These are phyloP conservation scores for Trichoderma citrinoviride DNA, from an alignment of 2,329 filamentous ascomycete genomes.

Conservation along the genomic window DNA sequence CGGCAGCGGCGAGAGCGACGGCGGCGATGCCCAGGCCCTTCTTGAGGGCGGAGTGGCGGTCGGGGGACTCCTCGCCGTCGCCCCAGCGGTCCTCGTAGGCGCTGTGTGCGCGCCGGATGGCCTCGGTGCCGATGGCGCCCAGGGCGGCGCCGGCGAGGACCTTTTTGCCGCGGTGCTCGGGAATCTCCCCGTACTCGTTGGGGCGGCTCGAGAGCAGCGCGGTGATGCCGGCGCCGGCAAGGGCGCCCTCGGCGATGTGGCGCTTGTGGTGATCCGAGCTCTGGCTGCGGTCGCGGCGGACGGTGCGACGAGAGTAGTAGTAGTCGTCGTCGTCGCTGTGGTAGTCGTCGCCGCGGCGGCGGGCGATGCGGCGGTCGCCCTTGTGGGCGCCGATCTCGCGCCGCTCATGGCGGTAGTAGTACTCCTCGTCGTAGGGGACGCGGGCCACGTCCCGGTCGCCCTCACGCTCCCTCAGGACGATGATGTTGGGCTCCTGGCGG, in stretches of 20 bases:
- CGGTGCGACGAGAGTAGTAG: slow-evolving; percentile 45
- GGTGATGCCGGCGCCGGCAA: slow-evolving; percentile 60
- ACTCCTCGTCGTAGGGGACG: slow-evolving; percentile 45
- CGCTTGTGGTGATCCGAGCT: slow-evolving; percentile 51
- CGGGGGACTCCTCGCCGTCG: slow-evolving; percentile 40
- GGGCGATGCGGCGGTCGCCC: slow-evolving; percentile 37
- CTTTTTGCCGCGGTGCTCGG: slow-evolving; percentile 54
- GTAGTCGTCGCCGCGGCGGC: slow-evolving; percentile 42
- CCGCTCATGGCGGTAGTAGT: slow-evolving; percentile 50
- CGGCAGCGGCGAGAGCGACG: slow-evolving; percentile 61
- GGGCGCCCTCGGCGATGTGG: slow-evolving; percentile 61
- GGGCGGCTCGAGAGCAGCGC: slow-evolving; percentile 58
- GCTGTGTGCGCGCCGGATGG: slow-evolving; percentile 57
- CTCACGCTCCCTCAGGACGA: slow-evolving; percentile 46
- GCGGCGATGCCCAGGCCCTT: slow-evolving; percentile 62
- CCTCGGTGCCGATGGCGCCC: slow-evolving; percentile 61
- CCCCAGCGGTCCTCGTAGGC: slow-evolving; percentile 56
- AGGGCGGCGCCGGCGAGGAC: slow-evolving; percentile 61
- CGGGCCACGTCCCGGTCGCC: slow-evolving; percentile 37
- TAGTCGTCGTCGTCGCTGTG: slow-evolving; percentile 49
- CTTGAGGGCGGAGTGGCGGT: slow-evolving; percentile 52
- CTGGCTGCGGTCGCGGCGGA: slow-evolving; percentile 51
- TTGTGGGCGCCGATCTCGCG: slow-evolving; percentile 44
- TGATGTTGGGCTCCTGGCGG: slow-evolving; percentile 44
- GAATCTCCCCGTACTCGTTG: slow-evolving; percentile 48